These are phyloP conservation scores for Monosporascus sp. DNA, from an alignment of 2,329 filamentous ascomycete species.

Conservation along the genomic window DNA sequence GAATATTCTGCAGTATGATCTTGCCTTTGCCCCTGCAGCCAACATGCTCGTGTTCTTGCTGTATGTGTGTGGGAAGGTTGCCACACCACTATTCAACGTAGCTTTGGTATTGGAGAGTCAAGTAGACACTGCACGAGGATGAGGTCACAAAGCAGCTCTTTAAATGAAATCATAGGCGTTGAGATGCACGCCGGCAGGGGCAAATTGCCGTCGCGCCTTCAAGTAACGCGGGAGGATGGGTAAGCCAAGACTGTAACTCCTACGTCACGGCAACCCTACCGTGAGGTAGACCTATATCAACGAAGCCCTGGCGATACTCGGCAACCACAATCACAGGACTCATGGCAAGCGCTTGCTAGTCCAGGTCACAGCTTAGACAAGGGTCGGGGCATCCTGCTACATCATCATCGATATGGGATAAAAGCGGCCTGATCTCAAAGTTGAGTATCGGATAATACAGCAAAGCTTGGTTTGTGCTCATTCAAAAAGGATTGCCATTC, in stretches of 20 bases:
- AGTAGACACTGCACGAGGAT: constrained; percentile 7
- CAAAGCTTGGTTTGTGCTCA: neutral
- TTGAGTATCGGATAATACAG: too few relatives aligned
- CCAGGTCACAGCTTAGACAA: too few relatives aligned
- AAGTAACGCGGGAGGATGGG: neutral
- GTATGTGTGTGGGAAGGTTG: constrained; percentile 8
- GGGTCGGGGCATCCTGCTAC: too few relatives aligned
- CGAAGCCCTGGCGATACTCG: neutral
- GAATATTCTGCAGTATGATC: constrained; percentile 1
- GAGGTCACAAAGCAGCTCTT: constrained; percentile 20
- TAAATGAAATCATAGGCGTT: constrained; percentile 1
- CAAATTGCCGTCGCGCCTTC: neutral
- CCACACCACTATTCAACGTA: constrained; percentile 4
- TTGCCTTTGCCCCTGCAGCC: constrained; percentile 8
- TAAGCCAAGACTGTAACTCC: neutral
- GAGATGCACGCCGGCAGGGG: neutral
- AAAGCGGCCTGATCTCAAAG: too few relatives aligned
- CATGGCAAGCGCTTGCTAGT: too few relatives aligned
- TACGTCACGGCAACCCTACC: neutral
- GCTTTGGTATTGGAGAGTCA: neutral
- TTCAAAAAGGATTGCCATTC: neutral
- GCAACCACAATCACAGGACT: too few relatives aligned
- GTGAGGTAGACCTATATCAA: neutral
- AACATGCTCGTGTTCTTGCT: constrained; percentile 1
- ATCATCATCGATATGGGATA: too few relatives aligned